Evolutionary conservation across 2,329 filamentous ascomycete species (phyloP).

Genomic region (Alternaria dauci): DNA sequence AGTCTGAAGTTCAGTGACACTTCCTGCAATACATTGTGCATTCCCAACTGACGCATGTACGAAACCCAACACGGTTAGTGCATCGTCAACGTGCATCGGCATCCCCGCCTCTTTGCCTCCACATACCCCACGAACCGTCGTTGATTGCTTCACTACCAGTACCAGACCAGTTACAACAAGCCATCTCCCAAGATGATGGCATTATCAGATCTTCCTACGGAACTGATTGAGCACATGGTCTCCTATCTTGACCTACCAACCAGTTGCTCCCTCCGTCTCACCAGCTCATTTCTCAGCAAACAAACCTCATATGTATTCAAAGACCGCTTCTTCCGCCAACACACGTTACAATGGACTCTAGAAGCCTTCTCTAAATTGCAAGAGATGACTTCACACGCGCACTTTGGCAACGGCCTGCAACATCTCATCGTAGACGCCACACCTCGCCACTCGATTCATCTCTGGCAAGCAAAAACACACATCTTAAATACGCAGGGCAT

Average conservation of each 20-base stretch:
- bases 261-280: constrained; percentile 32
- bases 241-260: constrained; percentile 26
- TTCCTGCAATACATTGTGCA: neutral
- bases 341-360: constrained; percentile 28
- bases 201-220: constrained; percentile 31
- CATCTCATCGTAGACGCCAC: constrained; percentile 40
- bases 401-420: constrained; percentile 26
- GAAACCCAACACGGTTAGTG: constrained; percentile 9
- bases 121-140: neutral
- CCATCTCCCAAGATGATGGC: constrained; percentile 8
- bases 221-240: constrained; percentile 34
- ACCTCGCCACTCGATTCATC: constrained; percentile 29
- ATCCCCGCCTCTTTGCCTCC: constrained; percentile 12
- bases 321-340: constrained; percentile 33
- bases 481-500: constrained; percentile 15
- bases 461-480: constrained; percentile 33
- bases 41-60: constrained; percentile 7
- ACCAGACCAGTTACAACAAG: neutral
- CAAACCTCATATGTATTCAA: constrained; percentile 30
- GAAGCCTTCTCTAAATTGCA: constrained; percentile 24
- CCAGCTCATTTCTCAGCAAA: constrained; percentile 22
- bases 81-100: constrained; percentile 4
- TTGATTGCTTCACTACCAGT: neutral
- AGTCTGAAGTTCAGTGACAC: neutral
- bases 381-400: constrained; percentile 24